Base-by-base conservation (phyloP, 495 filamentous ascomycete species). In the Hypoxylon intermedium region DNA sequence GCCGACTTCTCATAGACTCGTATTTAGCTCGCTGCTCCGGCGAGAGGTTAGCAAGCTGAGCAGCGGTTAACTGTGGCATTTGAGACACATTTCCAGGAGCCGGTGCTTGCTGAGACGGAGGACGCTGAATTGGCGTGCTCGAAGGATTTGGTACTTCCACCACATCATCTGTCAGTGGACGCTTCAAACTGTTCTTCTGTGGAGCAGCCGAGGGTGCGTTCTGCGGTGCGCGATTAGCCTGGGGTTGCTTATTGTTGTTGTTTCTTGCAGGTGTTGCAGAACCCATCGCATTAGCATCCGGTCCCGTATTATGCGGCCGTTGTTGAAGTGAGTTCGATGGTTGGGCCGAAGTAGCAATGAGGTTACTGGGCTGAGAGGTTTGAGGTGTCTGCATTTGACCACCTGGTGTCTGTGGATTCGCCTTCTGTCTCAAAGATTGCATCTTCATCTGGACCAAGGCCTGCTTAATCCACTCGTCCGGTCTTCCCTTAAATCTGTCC, bases 121-220 rank as follows among this genome's bases (percentile, higher is more conserved):
- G 31, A 19, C 66, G 59, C 54, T 79, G 67, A 52, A 75, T 60
- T 30, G 78, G 63, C 47, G 62, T 67, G 56, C 66, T 60, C 15
- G 71, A 57, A 33, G 65, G 76, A 48, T 79, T 79, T 20, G 77
- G 77, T 19, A 79, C 74, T 55, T 89, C 88, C 12, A 77, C 70
- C 6, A 79, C 67, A 66, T 92, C 89, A 53, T 92, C 89, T 34
- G 79, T 79, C 52, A 75, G 82, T 6, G 82, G 67, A 48, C 87
- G 82, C 72, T 90, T 90, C 30, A 75, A 65, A 44, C 49, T 70
- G 21, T 67, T 73, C 26, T 69, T 59, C n/a, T 54, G 52, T 15
- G 60, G 46, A 6, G 69, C 53, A 9, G 60, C 50, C 12, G 62
- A 23, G 28, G 68, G 45, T 18, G 50, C 9, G 19, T 44, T 33